Evolutionary conservation across 306 rosid species (phyloP), one percentile per base, ranked within the genome.

Genomic region (Ochetophila trinervis): DNA sequence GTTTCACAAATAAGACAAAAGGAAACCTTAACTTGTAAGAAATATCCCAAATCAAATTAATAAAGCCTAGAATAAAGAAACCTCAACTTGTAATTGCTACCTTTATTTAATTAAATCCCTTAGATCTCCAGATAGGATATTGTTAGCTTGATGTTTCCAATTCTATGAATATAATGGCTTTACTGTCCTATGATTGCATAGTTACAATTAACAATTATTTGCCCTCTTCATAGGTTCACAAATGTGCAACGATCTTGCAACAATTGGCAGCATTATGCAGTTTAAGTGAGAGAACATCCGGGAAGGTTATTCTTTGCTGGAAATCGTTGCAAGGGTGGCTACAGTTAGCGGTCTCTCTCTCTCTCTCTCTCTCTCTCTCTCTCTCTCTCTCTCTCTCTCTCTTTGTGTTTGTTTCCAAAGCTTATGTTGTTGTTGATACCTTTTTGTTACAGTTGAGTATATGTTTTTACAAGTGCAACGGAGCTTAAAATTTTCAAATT

Each of bases 231-330:
- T 82, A 92, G 98, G 98, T 92, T 79, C 98, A 92, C 83, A 92
- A 92, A 79, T 89, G 98, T 79, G 96, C 98, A 30, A 89, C 98
- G 69, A 80, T 92, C 77, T 79, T 92, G 80, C 98, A 92, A 79
- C 96, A 89, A 67, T 80, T 92, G 77, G 95, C 98, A 34, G 95
- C 95, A 68, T 67, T 87, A 35, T 89, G 98, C 85, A 89, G 82
- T 72, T 66, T 92, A 75, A 84, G 95, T 4, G 96, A 85, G 82
- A 79, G 91, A 83, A 87, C 93, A 36, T 76, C 87, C 0, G 84
- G 86, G 91, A 89, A 87, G 75, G 62, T 87, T 74, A 70, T 84
- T 47, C 88, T 89, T 69, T 78, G 83, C 72, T 82, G 96, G 98
- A 87, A 89, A 85, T 87, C 91, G 62, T 80, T 92, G 80, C 84